A percentile compares a stretch with the other conserved stretches of the same genome.
phyloP scores from a whole-genome alignment of 2,329 filamentous ascomycete species.

The Fusarium nelsonii region DNA sequence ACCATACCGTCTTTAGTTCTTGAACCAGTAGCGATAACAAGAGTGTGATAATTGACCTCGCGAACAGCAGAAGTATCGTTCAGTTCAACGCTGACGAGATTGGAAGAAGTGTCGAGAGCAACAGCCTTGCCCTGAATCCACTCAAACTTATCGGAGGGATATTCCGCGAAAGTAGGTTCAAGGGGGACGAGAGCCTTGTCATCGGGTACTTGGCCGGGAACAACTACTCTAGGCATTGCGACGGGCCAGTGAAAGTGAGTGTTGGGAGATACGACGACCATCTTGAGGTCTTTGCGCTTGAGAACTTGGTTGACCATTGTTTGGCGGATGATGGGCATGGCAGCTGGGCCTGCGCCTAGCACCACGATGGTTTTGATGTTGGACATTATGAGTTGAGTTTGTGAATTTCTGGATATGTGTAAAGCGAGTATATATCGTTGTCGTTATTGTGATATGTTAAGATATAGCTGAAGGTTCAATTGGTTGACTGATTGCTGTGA shows the following conservation, averaged over 20 bases:
- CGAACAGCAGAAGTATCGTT: constrained; percentile 50
- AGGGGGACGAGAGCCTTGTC: constrained; percentile 53
- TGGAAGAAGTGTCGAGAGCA: constrained; percentile 56
- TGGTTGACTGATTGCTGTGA: constrained; percentile 2
- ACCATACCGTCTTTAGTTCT: constrained; percentile 59
- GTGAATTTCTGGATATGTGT: background rate
- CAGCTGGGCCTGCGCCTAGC: constrained; percentile 62
- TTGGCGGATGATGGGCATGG: constrained; percentile 63
- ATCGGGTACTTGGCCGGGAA: constrained; percentile 61
- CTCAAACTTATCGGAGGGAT: constrained; percentile 62
- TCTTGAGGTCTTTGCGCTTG: constrained; percentile 56
- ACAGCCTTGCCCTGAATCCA: constrained; percentile 64
- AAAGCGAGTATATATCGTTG: background rate
- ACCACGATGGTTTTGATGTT: constrained; percentile 60
- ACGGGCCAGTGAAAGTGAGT: constrained; percentile 64
- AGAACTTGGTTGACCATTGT: constrained; percentile 60
- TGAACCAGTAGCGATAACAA: constrained; percentile 68
- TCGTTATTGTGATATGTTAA: background rate
- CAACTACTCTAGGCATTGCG: constrained; percentile 61
- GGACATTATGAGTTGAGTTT: constrained; percentile 26
- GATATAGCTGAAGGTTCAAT: background rate
- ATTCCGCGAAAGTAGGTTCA: constrained; percentile 62
- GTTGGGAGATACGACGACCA: constrained; percentile 62
- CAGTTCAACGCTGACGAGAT: constrained; percentile 58
- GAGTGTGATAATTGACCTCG: constrained; percentile 62